Conservation (phyloP, 257 asterid genomes). For the Solanum chaucha region DNA sequence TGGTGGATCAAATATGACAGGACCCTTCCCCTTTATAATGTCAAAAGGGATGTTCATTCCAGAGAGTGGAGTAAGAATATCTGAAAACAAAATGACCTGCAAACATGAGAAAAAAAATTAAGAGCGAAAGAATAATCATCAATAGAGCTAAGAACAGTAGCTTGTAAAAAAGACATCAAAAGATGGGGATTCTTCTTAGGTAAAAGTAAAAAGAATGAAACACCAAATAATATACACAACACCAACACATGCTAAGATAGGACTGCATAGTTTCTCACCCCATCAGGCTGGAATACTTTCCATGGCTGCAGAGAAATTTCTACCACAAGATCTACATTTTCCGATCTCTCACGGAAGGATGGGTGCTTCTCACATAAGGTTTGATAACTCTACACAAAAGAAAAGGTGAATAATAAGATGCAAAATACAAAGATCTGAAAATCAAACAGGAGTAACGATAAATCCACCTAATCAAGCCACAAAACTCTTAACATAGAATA, state of each 20-base stretch:
- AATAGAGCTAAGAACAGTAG: background rate
- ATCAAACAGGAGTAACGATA: background rate
- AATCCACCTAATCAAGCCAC: background rate
- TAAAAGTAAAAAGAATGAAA: background rate
- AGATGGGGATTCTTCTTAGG: background rate
- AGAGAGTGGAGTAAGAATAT: slow-evolving; percentile 92
- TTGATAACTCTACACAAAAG: slow-evolving; percentile 75
- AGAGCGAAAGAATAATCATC: background rate
- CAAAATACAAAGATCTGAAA: background rate
- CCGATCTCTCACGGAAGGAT: slow-evolving; percentile 94
- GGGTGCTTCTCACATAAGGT: slow-evolving; percentile 88
- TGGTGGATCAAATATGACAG: slow-evolving; percentile 81
- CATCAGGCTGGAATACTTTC: slow-evolving; percentile 91
- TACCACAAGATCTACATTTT: slow-evolving; percentile 96
- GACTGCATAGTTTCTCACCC: slow-evolving; percentile 39
- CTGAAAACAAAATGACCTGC: slow-evolving; percentile 97
- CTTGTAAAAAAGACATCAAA: background rate
- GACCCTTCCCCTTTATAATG: slow-evolving; percentile 95
- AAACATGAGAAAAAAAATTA: slow-evolving; percentile 2
- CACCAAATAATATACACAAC: background rate
- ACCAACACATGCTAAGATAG: background rate
- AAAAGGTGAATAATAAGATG: slow-evolving; percentile 11
- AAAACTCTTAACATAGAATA: background rate
- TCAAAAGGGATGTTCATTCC: slow-evolving; percentile 99
- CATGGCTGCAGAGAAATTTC: slow-evolving; percentile 98